Conservation (phyloP, 192 early-diverging fungal species). For the Umbelopsis ramanniana region DNA sequence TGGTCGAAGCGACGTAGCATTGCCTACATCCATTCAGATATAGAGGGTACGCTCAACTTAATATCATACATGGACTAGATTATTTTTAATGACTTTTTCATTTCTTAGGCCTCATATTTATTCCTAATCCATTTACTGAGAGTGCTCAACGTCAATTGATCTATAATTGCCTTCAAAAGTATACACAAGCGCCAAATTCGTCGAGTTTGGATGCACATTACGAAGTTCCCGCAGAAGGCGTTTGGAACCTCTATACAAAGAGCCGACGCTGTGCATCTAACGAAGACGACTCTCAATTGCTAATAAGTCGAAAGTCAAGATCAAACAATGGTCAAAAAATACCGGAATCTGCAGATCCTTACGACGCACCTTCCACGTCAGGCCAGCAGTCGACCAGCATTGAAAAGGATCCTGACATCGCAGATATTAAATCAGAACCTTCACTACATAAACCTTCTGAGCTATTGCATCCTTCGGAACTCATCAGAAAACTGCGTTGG, state of each 20-base stretch:
- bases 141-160: conserved; percentile 72
- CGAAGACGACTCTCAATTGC: conserved; percentile 30
- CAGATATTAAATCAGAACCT: background rate
- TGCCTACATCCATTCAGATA: conserved; percentile 44
- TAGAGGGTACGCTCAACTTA: conserved; percentile 33
- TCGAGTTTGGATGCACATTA: conserved; percentile 93
- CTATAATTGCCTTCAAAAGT: conserved; percentile 75
- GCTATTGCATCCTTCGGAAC: conserved; percentile 43
- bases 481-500: conserved; percentile 68
- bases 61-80: background rate
- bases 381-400: background rate
- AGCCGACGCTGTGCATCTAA: conserved; percentile 29
- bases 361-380: background rate
- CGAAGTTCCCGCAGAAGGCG: conserved; percentile 58
- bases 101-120: conserved; percentile 77
- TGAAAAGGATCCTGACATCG: conserved; percentile 38
- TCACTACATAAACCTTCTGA: conserved; percentile 41
- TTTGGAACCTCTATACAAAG: conserved; percentile 61
- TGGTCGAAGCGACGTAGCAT: background rate
- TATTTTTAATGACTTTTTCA: background rate
- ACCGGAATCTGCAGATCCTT: conserved; percentile 15
- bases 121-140: conserved; percentile 78
- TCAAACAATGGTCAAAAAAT: conserved; percentile 38
- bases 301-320: conserved; percentile 41
- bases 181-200: conserved; percentile 77